Conservation (phyloP, 2,329 filamentous ascomycete species). For the Juglanconis juglandina region DNA sequence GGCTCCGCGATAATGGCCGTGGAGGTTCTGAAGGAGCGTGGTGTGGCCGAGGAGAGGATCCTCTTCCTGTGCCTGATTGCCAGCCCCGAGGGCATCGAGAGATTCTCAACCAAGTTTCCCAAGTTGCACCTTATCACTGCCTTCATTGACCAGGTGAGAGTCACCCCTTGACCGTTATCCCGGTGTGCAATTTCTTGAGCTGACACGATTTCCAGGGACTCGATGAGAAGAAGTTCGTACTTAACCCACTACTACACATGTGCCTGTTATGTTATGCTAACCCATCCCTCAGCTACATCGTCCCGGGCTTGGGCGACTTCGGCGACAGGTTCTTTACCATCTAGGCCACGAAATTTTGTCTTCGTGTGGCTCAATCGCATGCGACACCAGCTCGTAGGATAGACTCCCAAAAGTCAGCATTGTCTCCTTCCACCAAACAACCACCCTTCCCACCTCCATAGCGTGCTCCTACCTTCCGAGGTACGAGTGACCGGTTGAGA, state of each 20-base stretch:
- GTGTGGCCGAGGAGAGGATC: conserved; percentile 92
- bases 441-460: background rate
- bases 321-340: conserved; percentile 95
- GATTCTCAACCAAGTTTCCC: conserved; percentile 86
- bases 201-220: conserved; percentile 58
- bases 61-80: conserved; percentile 96
- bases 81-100: conserved; percentile 87
- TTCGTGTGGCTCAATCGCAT: background rate
- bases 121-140: conserved; percentile 89
- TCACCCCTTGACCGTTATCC: background rate
- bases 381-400: background rate
- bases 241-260: background rate
- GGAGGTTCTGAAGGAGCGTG: conserved; percentile 82
- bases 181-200: conserved; percentile 1
- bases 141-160: conserved; percentile 76
- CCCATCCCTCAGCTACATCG: conserved; percentile 70
- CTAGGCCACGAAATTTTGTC: conserved; percentile 37
- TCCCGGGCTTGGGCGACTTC: conserved; percentile 91
- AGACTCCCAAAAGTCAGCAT: background rate
- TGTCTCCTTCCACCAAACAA: background rate
- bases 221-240: conserved; percentile 88
- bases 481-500: background rate
- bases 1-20: conserved; percentile 97
- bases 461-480: background rate
- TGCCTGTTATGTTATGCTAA: conserved; percentile 32